A percentile compares a stretch with the other conserved stretches of the same genome.
Conservation (phyloP, 106 monocot species). For the Dioscorea alata region DNA sequence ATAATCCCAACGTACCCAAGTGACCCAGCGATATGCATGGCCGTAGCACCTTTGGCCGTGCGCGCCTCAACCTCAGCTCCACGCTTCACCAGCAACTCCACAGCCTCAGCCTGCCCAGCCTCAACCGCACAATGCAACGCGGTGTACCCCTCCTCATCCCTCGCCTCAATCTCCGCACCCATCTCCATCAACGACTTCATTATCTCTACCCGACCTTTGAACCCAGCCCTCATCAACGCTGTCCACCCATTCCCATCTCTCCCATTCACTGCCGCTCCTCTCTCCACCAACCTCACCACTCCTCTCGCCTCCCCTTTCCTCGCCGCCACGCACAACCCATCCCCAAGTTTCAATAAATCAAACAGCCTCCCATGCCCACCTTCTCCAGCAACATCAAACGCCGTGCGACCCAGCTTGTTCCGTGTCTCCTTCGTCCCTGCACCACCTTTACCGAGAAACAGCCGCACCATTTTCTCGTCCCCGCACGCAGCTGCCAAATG, state of each 20-base stretch:
- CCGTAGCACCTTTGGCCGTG: conserved; percentile 32
- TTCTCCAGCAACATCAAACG: conserved; percentile 40
- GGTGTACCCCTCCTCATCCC: conserved; percentile 49
- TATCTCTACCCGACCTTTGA: conserved; percentile 37
- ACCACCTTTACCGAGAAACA: conserved; percentile 18
- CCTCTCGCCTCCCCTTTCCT: conserved; percentile 34
- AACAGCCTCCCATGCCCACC: conserved; percentile 26
- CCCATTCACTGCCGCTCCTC: conserved; percentile 31
- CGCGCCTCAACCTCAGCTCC: conserved; percentile 32
- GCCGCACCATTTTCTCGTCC: conserved; percentile 30
- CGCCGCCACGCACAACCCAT: conserved; percentile 25
- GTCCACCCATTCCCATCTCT: conserved; percentile 57
- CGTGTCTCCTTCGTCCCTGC: conserved; percentile 28
- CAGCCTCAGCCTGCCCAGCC: conserved; percentile 43
- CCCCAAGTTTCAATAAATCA: conserved; percentile 26
- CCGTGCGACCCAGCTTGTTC: conserved; percentile 28
- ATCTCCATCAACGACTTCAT: conserved; percentile 26
- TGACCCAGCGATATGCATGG: conserved; percentile 29
- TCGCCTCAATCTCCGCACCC: conserved; percentile 32
- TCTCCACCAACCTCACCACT: conserved; percentile 15
- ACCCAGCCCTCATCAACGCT: conserved; percentile 46
- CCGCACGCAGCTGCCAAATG: conserved; percentile 37
- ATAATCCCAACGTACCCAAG: conserved; percentile 29
- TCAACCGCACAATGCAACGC: conserved; percentile 53
- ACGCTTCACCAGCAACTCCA: conserved; percentile 32